Conservation (phyloP, 257 asterid species). For the Fraxinus excelsior region DNA sequence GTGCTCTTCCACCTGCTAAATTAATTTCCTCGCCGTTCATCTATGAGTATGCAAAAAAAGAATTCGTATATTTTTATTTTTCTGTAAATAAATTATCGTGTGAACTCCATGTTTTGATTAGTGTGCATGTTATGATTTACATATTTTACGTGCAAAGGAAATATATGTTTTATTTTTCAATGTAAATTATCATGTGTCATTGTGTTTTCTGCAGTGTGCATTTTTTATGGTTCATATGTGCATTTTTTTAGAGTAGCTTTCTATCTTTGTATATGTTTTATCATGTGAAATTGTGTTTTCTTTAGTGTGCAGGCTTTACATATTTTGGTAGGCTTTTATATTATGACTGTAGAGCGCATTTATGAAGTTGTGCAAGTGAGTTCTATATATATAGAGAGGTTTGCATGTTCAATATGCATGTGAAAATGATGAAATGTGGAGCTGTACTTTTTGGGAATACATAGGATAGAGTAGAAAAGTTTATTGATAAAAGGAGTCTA, state of each 20-base stretch:
- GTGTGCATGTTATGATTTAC: not conserved
- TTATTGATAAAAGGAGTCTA: not conserved
- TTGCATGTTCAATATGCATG: not conserved
- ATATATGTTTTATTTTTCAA: not conserved
- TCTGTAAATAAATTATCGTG: not conserved
- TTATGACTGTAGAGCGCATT: not conserved
- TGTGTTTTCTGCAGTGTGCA: not conserved
- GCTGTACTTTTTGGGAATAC: not conserved
- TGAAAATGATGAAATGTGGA: not conserved
- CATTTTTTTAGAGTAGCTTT: not conserved
- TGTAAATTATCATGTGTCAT: not conserved
- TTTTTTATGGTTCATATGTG: not conserved
- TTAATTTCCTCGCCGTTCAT: not conserved
- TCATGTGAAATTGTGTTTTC: not conserved
- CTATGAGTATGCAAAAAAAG: not conserved
- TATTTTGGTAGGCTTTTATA: not conserved
- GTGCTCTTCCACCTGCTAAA: slow-evolving; percentile 1
- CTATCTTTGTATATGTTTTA: not conserved
- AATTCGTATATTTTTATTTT: not conserved
- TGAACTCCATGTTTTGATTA: not conserved
- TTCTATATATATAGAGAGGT: not conserved
- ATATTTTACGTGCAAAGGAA: not conserved
- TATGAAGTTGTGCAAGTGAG: not conserved
- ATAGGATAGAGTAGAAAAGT: not conserved
- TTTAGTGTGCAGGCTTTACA: not conserved